Conservation (phyloP, 2,329 filamentous ascomycete species). For the Scedosporium minutisporum region DNA sequence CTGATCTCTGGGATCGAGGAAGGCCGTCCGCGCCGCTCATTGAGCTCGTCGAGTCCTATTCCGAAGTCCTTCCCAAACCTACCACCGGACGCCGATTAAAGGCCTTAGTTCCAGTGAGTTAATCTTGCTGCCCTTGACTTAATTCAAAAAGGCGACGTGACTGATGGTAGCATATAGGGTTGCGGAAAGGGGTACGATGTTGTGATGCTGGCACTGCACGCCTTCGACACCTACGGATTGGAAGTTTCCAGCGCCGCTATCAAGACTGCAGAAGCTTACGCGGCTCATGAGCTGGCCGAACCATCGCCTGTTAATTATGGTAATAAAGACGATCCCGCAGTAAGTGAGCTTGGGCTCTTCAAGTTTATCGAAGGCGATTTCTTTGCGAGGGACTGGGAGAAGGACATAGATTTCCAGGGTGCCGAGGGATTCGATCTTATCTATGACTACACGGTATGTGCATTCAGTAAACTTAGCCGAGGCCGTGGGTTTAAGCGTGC, state of each 20-base stretch:
- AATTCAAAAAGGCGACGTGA: neutral
- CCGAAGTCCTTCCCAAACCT: neutral
- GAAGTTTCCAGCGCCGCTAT: neutral
- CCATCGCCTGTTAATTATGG: neutral
- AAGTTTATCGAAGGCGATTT: neutral
- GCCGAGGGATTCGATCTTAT: neutral
- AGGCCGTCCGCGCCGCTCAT: neutral
- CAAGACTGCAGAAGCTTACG: neutral
- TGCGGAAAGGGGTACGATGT: constrained; percentile 6
- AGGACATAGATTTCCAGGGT: neutral
- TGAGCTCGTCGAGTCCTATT: neutral
- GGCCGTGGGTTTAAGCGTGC: too few relatives aligned
- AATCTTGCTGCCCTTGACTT: neutral
- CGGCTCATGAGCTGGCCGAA: neutral
- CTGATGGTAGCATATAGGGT: neutral
- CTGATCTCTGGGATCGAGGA: neutral
- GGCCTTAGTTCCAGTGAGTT: neutral
- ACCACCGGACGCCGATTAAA: neutral
- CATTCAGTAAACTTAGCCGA: neutral
- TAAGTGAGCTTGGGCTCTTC: neutral
- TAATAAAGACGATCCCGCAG: neutral
- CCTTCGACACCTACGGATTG: constrained; percentile 10
- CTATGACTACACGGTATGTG: constrained; percentile 1
- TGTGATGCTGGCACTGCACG: constrained; percentile 2
- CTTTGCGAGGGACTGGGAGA: neutral